Percentiles rank a stretch among this genome's conserved stretches.
phyloP scores from a whole-genome alignment of 345 rosid species.

The Pugionium cornutum region DNA sequence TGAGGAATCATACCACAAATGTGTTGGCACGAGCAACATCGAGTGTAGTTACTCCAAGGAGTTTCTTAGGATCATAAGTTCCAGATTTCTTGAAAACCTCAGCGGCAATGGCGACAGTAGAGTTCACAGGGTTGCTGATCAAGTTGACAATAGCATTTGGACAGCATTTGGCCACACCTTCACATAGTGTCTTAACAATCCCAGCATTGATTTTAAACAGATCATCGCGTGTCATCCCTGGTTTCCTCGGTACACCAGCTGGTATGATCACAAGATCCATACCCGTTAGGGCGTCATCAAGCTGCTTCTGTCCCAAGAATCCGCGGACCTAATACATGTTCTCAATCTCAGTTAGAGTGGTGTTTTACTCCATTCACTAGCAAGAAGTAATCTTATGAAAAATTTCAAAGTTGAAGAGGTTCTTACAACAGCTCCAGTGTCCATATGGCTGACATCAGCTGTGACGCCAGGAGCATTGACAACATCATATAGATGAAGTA shows the following conservation, averaged over 20 bases:
- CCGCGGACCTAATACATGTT: slow-evolving; percentile 60
- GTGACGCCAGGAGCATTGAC: slow-evolving; percentile 84
- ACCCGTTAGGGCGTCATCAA: slow-evolving; percentile 74
- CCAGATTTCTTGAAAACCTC: slow-evolving; percentile 90
- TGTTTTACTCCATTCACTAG: neutral
- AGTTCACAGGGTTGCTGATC: slow-evolving; percentile 87
- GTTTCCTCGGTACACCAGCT: neutral
- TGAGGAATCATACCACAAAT: slow-evolving; percentile 54
- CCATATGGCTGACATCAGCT: slow-evolving; percentile 88
- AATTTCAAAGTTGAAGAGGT: slow-evolving; percentile 2
- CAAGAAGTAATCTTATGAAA: no score
- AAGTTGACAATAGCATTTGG: slow-evolving; percentile 77
- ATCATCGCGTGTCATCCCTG: neutral
- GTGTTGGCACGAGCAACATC: slow-evolving; percentile 91
- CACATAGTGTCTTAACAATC: slow-evolving; percentile 76
- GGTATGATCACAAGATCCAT: neutral
- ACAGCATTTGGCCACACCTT: slow-evolving; percentile 69
- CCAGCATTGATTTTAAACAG: slow-evolving; percentile 82
- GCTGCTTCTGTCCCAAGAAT: slow-evolving; percentile 75
- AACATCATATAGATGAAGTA: slow-evolving; percentile 81
- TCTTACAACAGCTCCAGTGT: slow-evolving; percentile 83
- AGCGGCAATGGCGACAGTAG: slow-evolving; percentile 81
- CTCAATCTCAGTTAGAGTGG: slow-evolving; percentile 9
- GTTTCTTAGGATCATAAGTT: slow-evolving; percentile 70
- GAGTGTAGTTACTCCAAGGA: slow-evolving; percentile 82